Evolutionary conservation across 352 stramenopile species (phyloP), one percentile per base, ranked within the genome.

Genomic region (Phytophthora sansomeana): DNA sequence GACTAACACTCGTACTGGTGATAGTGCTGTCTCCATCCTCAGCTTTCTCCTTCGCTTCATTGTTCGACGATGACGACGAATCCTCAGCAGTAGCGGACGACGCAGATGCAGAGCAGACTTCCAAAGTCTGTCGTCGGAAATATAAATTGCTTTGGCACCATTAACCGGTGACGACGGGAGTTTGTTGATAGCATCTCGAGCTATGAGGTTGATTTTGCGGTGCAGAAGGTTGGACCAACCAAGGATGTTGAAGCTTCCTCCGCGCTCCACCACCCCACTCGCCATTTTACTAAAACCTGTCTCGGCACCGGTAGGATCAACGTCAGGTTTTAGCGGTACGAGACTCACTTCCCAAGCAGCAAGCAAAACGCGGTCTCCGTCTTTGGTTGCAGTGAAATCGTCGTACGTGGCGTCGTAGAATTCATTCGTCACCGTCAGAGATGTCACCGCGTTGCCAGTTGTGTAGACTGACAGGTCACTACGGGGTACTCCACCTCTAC

Each of bases 111-210:
- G 33, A n/a, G 10, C 33, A 38, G 33, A 2, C 3, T 13, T 9
- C 33, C 33, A 38, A 38, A 46, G 41, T 58, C n/a, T n/a, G n/a
- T 87, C 78, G 55, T 91, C 83, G 35, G 89, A 91, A 26, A 91
- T 28, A 35, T 78, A 78, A 0, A 60, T 21, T 0, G 63, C 52
- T 7, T 41, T 35, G 4, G 58, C 73, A 10, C 62, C 63, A 29
- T 76, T 79, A 6, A 70, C 41, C 0, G 48, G 47, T 10, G 60
- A 69, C 0, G 35, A 19, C 0, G 56, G 48, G 14, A 83, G 52
- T 1, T 19, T 36, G 58, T 89, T 91, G 53, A 88, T 73, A 11
- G 48, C 57, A 26, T 83, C 50, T 19, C 78, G 78, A 26, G 81
- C 62, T 1, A n/a, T n/a, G n/a, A n/a, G n/a, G n/a, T 62, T 56